Base-by-base conservation (phyloP, 345 rosid species). In the Hypericum perforatum region DNA sequence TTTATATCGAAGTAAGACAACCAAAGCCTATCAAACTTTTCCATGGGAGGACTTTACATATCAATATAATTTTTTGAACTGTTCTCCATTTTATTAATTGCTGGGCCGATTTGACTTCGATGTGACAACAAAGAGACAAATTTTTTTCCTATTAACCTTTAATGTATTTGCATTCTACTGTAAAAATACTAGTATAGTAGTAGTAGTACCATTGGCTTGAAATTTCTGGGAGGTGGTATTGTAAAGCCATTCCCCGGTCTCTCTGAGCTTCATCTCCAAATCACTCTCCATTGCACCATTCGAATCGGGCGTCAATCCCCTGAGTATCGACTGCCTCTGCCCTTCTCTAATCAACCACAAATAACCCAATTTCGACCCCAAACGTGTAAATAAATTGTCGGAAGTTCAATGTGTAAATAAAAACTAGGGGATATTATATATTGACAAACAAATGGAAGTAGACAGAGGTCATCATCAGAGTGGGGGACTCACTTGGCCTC, bases 181-280 rank as follows among this genome's bases (percentile, higher is more conserved):
- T 29, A 37, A 48, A 16, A 11, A 0, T 13, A 38, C 9, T 6
- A 43, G 52, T 43, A 1, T 41, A 14, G 10, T 7, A 9, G n/a
- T 36, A n/a, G 39, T 60, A 0, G 13, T 11, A 90, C 96, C 86
- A 0, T 82, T 70, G 16, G 94, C 79, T 47, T 58, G 81, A 41
- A 89, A 54, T 47, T 54, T 42, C 58, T 71, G 9, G 56, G 85
- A 91, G 1, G 88, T 69, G 39, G 41, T 65, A 15, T 13, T 58
- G 0, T 64, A 65, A 32, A 91, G 39, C 76, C 83, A 70, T 69
- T 84, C 85, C 11, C 98, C 94, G 0, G 78, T 74, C 71, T 87
- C 79, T 5, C 95, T 70, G 10, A 91, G 74, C 74, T 74, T 75
- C 76, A 72, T 82, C 77, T 84, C 87, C 9, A 79, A 41, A 5